Percentiles rank a stretch among this genome's conserved stretches.
Conservation (phyloP, 2,329 filamentous ascomycete genomes). For the Didymella sp. region DNA sequence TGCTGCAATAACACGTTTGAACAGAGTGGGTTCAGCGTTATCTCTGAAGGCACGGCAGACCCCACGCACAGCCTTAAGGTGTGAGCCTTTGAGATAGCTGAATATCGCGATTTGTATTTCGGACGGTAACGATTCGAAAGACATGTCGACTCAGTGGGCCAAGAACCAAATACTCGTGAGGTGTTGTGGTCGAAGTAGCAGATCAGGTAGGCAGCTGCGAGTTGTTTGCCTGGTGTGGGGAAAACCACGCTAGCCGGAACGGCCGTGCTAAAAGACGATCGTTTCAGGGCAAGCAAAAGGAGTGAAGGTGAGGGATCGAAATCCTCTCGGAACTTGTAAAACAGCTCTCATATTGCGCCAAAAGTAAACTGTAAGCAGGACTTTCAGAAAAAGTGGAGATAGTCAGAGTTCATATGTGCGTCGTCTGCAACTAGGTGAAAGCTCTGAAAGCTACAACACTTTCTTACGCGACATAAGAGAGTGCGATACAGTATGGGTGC, state of each 20-base stretch:
- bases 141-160: neutral
- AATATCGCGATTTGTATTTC: conserved; percentile 43
- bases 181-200: neutral
- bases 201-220: conserved; percentile 10
- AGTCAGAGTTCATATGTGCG: too few species aligned
- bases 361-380: too few species aligned
- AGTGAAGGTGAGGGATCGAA: conserved; percentile 8
- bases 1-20: conserved; percentile 35
- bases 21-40: conserved; percentile 35
- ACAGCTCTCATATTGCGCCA: too few species aligned
- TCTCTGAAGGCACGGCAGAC: conserved; percentile 32
- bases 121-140: conserved; percentile 30
- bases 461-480: too few species aligned
- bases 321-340: neutral
- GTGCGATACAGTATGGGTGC: neutral
- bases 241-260: conserved; percentile 6
- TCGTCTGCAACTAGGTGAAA: too few species aligned
- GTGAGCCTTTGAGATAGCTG: conserved; percentile 27
- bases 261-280: neutral
- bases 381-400: too few species aligned
- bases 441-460: too few species aligned
- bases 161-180: neutral
- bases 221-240: conserved; percentile 16
- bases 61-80: conserved; percentile 36
- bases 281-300: neutral